Base-by-base conservation (phyloP, 1,284 basidiomycete genomes). In the Fomitopsis schrenkii region DNA sequence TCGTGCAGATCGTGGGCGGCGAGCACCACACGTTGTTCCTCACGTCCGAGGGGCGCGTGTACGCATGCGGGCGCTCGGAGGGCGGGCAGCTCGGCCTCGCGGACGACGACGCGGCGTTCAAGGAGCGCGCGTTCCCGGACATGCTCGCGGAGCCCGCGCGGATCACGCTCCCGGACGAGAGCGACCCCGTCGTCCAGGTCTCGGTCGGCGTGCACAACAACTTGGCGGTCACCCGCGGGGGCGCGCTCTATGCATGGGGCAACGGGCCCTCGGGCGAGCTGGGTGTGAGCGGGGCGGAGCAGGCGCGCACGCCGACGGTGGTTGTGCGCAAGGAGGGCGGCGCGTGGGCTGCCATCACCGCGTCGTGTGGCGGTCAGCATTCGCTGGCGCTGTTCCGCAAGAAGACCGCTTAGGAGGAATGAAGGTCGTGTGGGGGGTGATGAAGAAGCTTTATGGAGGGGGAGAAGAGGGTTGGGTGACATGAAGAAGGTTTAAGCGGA, bases 11-110 rank as follows among this genome's bases (percentile, higher is more conserved):
- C 61, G 79, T 72, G 22, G 91, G 86, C 17, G 95, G 95, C 41
- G 87, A 91, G 63, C 92, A 95, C 72, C 94, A 97, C 73, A 89
- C 93, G 0, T 73, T 96, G 28, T 97, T 97, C 80, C 78, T 95
- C 63, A 89, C 95, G 28, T 81, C 84, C 59, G 83, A 86, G 55
- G 95, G 95, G 60, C 84, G 87, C 65, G 92, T 97, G 1, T 97
- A 85, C 74, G 90, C 86, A 3, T 90, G 87, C 67, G 95, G 94
- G 9, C 85, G 91, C 45, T 85, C 84, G 52, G 91, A 93, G 67
- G 86, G 84, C 46, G 84, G 87, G 17, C 92, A 95, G 70, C 82
- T 95, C 40, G 94, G 94, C 17, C 71, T 95, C 22, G 76, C 77
- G 0, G 80, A 84, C 42, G 86, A 90, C 66, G 78, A 88, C 62